Percentiles rank a stretch among this genome's conserved stretches.
These are phyloP conservation scores for Sclerotinia glacialis DNA, from an alignment of 2,329 filamentous ascomycete genomes.

Conservation along the genomic window DNA sequence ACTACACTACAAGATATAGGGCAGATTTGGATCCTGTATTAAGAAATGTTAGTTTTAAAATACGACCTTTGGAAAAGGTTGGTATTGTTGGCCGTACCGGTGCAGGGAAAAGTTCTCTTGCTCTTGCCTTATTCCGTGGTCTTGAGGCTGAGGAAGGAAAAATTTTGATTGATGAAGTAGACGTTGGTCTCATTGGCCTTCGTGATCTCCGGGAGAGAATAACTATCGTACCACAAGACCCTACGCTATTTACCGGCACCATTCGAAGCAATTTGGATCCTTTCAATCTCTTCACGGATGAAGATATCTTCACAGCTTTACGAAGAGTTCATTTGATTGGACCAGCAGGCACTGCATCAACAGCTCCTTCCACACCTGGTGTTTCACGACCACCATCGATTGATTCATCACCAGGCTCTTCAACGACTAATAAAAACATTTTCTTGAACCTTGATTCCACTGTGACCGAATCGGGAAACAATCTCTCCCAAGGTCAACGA, in stretches of 20 bases:
- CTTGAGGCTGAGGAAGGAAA: conserved; percentile 87
- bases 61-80: conserved; percentile 83
- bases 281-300: conserved; percentile 83
- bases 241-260: conserved; percentile 88
- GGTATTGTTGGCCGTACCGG: conserved; percentile 95
- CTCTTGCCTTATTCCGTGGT: conserved; percentile 87
- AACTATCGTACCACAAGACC: conserved; percentile 97
- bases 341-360: conserved; percentile 38
- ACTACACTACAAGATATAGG: conserved; percentile 87
- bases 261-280: conserved; percentile 91
- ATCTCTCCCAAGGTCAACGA: conserved; percentile 92
- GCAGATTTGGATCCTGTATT: conserved; percentile 84
- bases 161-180: conserved; percentile 87
- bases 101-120: conserved; percentile 93
- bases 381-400: conserved; percentile 35
- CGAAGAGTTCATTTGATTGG: conserved; percentile 85
- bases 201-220: conserved; percentile 89
- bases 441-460: conserved; percentile 83
- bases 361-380: conserved; percentile 38
- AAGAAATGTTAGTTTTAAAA: conserved; percentile 79
- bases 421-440: conserved; percentile 81
- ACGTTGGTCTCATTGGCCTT: conserved; percentile 87
- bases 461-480: conserved; percentile 87
- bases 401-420: conserved; percentile 30
- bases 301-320: conserved; percentile 83